phyloP scores from a whole-genome alignment of 768 basidiomycete genomes.

The Podaxis carcinomalis region DNA sequence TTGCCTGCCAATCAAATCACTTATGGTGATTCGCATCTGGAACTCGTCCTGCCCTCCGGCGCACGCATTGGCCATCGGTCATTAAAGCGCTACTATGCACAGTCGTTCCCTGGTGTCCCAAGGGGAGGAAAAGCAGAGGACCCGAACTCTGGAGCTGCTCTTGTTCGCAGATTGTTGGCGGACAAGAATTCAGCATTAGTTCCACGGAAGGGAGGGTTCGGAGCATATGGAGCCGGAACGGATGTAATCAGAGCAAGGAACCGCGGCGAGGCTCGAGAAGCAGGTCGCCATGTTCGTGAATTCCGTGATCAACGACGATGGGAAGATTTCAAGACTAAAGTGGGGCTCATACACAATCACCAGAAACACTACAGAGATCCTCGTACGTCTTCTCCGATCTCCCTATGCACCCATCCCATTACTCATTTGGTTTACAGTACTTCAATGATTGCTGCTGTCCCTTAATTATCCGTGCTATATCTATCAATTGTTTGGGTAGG shows the following conservation, averaged over 20 bases:
- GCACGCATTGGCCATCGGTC: conserved; percentile 88
- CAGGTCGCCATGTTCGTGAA: conserved; percentile 80
- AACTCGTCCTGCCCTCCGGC: conserved; percentile 92
- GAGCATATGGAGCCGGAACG: conserved; percentile 78
- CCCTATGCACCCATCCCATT: neutral
- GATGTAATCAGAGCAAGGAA: conserved; percentile 89
- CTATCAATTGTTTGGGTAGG: conserved; percentile 10
- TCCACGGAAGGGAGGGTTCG: conserved; percentile 80
- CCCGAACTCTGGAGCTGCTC: conserved; percentile 67
- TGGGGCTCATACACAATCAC: conserved; percentile 74
- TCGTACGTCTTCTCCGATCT: conserved; percentile 35
- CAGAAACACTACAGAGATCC: conserved; percentile 91
- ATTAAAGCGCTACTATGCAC: conserved; percentile 82
- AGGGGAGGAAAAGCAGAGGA: conserved; percentile 45
- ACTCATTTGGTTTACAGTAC: conserved; percentile 19
- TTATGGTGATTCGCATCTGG: conserved; percentile 77
- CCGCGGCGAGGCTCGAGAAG: conserved; percentile 91
- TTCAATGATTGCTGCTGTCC: conserved; percentile 20
- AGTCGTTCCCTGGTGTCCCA: conserved; percentile 56
- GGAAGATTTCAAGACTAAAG: conserved; percentile 82
- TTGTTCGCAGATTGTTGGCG: conserved; percentile 71
- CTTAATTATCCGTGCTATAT: neutral
- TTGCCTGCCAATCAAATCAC: conserved; percentile 54
- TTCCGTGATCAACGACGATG: conserved; percentile 75
- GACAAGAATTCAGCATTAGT: conserved; percentile 86